Conservation (phyloP, 805 yeast genomes). For the Candida ovalis region DNA sequence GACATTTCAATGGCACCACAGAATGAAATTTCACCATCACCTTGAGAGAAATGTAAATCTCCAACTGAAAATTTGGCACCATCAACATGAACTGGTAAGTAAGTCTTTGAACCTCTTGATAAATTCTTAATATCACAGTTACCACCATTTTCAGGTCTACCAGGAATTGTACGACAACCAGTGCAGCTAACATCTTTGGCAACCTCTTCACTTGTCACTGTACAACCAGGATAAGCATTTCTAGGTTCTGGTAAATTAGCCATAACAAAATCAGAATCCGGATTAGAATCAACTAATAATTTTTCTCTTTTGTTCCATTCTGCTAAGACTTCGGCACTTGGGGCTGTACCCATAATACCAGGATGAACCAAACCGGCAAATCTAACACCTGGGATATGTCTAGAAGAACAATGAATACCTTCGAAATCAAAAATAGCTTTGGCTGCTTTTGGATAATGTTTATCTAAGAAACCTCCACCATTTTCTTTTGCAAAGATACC, state of each 20-base stretch:
- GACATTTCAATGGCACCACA: constrained; percentile 55
- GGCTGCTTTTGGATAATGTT: constrained; percentile 47
- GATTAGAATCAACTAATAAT: constrained; percentile 32
- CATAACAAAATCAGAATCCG: constrained; percentile 32
- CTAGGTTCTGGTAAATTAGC: constrained; percentile 37
- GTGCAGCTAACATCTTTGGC: constrained; percentile 29
- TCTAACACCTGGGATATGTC: constrained; percentile 47
- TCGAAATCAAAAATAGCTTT: constrained; percentile 52
- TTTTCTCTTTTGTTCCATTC: constrained; percentile 45
- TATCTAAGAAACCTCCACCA: constrained; percentile 50
- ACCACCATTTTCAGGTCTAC: constrained; percentile 51
- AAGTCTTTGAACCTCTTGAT: constrained; percentile 46
- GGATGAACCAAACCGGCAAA: constrained; percentile 51
- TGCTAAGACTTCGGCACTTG: constrained; percentile 38
- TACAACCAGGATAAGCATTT: constrained; percentile 38
- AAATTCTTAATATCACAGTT: constrained; percentile 51
- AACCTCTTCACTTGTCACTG: constrained; percentile 29
- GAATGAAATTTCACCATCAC: constrained; percentile 51
- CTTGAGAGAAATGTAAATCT: constrained; percentile 49
- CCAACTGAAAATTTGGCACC: constrained; percentile 49
- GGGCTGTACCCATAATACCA: constrained; percentile 49
- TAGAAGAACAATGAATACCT: constrained; percentile 45
- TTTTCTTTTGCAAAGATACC: constrained; percentile 46
- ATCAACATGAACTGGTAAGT: constrained; percentile 42
- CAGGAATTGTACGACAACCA: constrained; percentile 54